Evolutionary conservation across 805 yeast species (phyloP), one percentile per base, ranked within the genome.

Genomic region (Candida mattraensis): DNA sequence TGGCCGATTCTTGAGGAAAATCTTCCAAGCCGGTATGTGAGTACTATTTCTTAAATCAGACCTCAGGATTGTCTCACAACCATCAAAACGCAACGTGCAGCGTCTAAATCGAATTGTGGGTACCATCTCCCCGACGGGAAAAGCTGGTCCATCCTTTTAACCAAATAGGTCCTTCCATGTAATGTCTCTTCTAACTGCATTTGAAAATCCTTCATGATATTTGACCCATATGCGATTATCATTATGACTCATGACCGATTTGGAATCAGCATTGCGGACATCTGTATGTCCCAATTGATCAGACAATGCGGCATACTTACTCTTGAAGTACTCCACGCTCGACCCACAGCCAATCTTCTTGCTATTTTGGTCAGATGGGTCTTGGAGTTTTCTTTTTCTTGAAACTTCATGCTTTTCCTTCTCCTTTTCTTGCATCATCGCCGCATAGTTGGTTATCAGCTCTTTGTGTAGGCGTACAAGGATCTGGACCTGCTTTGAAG

Each of bases 181-280:
- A 16, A 88, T 77, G 35, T 81, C 84, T 51, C 86, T 87, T 21
- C 94, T 64, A 2, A 88, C 97, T 0, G 97, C 97, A 58, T 87
- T 83, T 5, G 95, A 84, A 53, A 83, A 88, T 0, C 97, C 97
- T 61, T 88, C 96, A 45, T 83, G 84, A 54, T 81, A 87, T 53
- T 83, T 87, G n/a, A 88, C 85, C 96, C 96, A 88, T 29, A 78
- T 70, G 49, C 77, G 64, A 19, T 59, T 53, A 26, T 44, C 63
- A 33, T 48, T 60, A 10, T 28, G 37, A 12, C 21, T 35, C 59
- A 45, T 53, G 2, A 47, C 51, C 7, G 46, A 39, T 5, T 30
- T 39, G 17, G 42, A 45, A 8, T 10, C 13, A 7, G 37, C 34
- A 10, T 33, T 24, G 7, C 42, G 46, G 20, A 48, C 44, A 14